phyloP scores from a whole-genome alignment of 202 grass and related monocot genomes.

The Cymbopogon flexuosus region DNA sequence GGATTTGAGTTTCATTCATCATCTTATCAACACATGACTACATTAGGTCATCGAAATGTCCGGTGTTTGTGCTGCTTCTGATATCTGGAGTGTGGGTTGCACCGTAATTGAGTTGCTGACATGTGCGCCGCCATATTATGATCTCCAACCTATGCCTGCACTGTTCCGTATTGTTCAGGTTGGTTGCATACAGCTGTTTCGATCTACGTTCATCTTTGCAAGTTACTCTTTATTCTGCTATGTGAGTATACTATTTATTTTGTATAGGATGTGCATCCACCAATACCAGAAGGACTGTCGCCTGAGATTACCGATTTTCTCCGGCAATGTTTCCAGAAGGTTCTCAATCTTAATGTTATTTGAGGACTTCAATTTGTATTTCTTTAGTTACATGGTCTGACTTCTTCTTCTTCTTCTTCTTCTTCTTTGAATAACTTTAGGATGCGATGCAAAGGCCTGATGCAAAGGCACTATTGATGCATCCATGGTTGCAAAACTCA shows the following conservation, averaged over 20 bases:
- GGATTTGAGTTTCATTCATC: slow-evolving; percentile 14
- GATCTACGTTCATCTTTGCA: background rate
- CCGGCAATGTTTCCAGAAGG: slow-evolving; percentile 92
- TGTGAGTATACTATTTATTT: slow-evolving; percentile 22
- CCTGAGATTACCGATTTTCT: slow-evolving; percentile 98
- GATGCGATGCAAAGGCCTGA: slow-evolving; percentile 95
- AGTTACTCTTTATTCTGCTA: background rate
- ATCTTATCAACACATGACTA: slow-evolving; percentile 17
- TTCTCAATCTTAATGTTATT: slow-evolving; percentile 24
- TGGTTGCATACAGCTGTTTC: slow-evolving; percentile 22
- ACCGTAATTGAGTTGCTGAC: slow-evolving; percentile 95
- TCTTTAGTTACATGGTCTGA: slow-evolving; percentile 34
- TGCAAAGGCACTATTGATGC: slow-evolving; percentile 92
- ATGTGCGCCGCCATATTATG: slow-evolving; percentile 93
- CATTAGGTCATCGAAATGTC: slow-evolving; percentile 97
- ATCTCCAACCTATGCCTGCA: slow-evolving; percentile 99
- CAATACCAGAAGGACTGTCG: slow-evolving; percentile 90
- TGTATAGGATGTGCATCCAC: slow-evolving; percentile 82
- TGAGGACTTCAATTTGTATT: slow-evolving; percentile 14
- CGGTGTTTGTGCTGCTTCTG: slow-evolving; percentile 92
- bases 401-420: background rate
- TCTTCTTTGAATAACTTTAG: slow-evolving; percentile 30
- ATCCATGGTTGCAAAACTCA: slow-evolving; percentile 90
- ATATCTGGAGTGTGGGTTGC: slow-evolving; percentile 99
- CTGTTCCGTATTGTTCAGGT: slow-evolving; percentile 98